These are phyloP conservation scores for Agrocybe pediades DNA, from an alignment of 768 basidiomycete species.

Conservation along the genomic window DNA sequence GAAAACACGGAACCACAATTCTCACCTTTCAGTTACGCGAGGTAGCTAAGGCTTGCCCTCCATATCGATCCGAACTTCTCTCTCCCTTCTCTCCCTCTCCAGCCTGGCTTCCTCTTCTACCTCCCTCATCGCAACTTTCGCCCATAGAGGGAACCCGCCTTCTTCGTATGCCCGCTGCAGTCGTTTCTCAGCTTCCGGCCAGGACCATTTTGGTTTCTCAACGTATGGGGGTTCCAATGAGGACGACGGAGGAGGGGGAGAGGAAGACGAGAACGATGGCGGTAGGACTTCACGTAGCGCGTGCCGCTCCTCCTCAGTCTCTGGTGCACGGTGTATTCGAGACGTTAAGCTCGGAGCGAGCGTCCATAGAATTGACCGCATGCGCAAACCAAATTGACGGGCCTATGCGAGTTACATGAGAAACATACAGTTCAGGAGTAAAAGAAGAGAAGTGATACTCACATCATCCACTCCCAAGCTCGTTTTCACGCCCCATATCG, in stretches of 20 bases:
- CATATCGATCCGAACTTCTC: conserved; percentile 22
- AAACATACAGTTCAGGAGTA: background rate
- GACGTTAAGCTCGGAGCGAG: conserved; percentile 51
- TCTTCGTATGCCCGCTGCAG: conserved; percentile 56
- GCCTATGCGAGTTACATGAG: conserved; percentile 35
- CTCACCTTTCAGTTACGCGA: too few relatives aligned
- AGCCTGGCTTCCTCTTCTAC: conserved; percentile 56
- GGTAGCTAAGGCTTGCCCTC: too few relatives aligned
- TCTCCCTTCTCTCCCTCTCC: conserved; percentile 44
- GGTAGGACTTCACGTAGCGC: conserved; percentile 11
- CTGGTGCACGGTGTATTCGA: conserved; percentile 49
- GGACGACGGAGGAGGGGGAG: too few relatives aligned
- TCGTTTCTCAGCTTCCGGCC: conserved; percentile 54
- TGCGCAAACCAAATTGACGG: conserved; percentile 57
- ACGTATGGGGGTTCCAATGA: too few relatives aligned
- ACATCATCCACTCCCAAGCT: conserved; percentile 59
- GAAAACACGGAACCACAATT: too few relatives aligned
- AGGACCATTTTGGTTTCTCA: conserved; percentile 43
- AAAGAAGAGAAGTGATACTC: conserved; percentile 21
- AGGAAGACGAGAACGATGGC: too few relatives aligned
- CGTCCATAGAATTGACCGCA: conserved; percentile 50
- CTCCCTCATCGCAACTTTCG: conserved; percentile 50
- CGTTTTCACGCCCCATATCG: conserved; percentile 51
- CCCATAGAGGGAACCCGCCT: conserved; percentile 60
- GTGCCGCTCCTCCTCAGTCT: conserved; percentile 30